These are phyloP conservation scores for Pichia pseudocactophila DNA, from an alignment of 805 yeast species.

Conservation along the genomic window DNA sequence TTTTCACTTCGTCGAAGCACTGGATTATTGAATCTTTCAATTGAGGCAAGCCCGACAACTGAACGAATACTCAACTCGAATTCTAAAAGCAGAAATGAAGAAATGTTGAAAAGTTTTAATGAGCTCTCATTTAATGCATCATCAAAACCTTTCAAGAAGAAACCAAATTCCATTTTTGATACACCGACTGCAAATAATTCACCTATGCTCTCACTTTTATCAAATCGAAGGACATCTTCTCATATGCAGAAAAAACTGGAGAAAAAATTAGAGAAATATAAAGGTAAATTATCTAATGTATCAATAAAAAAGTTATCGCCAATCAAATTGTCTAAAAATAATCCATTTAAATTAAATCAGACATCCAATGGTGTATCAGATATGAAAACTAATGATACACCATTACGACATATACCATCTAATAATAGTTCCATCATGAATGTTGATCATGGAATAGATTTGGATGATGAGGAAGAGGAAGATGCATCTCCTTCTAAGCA, in stretches of 20 bases:
- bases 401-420: neutral
- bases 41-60: conserved; percentile 29
- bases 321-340: neutral
- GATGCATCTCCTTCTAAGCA: conserved; percentile 7
- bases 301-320: conserved; percentile 7
- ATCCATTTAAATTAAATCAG: conserved; percentile 1
- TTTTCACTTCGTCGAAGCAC: conserved; percentile 40
- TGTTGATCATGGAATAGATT: conserved; percentile 4
- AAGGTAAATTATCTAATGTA: conserved; percentile 7
- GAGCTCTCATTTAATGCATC: conserved; percentile 21
- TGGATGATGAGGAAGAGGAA: conserved; percentile 10
- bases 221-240: neutral
- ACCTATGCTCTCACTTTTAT: neutral
- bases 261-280: conserved; percentile 6
- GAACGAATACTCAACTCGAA: conserved; percentile 22
- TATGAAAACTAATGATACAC: neutral
- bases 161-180: neutral
- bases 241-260: conserved; percentile 9
- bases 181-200: neutral
- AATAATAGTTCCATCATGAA: neutral
- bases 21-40: conserved; percentile 41
- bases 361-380: too few species aligned
- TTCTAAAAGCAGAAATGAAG: conserved; percentile 13
- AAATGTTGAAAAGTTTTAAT: conserved; percentile 28
- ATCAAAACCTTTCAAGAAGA: neutral